phyloP scores from a whole-genome alignment of 2,329 filamentous ascomycete species.

The Microsporum ferrugineum region DNA sequence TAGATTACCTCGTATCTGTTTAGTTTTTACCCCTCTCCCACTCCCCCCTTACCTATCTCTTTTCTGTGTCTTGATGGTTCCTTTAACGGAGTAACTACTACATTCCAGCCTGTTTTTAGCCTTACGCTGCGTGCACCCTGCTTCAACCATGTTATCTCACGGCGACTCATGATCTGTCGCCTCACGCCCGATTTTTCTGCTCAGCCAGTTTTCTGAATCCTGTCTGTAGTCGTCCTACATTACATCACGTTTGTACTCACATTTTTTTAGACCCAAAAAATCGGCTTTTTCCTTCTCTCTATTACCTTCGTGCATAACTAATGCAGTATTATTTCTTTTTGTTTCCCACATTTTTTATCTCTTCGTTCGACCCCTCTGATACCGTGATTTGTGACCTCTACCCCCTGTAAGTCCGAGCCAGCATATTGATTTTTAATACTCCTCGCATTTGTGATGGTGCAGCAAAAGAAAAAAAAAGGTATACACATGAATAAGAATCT shows the following conservation, averaged over 20 bases:
- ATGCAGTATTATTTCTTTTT: neutral
- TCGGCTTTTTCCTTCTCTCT: neutral
- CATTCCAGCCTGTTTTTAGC: constrained; percentile 1
- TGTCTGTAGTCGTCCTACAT: neutral
- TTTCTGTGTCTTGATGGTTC: neutral
- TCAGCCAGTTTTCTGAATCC: neutral
- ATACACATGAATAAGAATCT: neutral
- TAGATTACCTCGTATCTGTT: neutral
- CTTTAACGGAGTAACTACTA: neutral
- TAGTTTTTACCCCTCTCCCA: neutral
- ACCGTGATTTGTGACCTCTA: neutral
- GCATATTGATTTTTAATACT: neutral
- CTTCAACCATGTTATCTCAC: neutral
- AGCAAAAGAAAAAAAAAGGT: neutral
- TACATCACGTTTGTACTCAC: neutral
- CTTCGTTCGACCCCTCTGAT: neutral
- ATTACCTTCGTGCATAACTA: neutral
- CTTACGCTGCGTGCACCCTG: neutral
- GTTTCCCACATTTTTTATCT: neutral
- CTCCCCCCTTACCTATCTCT: too few species aligned
- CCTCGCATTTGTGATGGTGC: neutral
- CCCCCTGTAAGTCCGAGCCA: neutral
- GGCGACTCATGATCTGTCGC: neutral
- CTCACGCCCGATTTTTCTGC: neutral
- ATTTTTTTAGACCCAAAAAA: constrained; percentile 2